Conservation (phyloP, 2,329 filamentous ascomycete genomes). For the Reticulascus tulasneorum region DNA sequence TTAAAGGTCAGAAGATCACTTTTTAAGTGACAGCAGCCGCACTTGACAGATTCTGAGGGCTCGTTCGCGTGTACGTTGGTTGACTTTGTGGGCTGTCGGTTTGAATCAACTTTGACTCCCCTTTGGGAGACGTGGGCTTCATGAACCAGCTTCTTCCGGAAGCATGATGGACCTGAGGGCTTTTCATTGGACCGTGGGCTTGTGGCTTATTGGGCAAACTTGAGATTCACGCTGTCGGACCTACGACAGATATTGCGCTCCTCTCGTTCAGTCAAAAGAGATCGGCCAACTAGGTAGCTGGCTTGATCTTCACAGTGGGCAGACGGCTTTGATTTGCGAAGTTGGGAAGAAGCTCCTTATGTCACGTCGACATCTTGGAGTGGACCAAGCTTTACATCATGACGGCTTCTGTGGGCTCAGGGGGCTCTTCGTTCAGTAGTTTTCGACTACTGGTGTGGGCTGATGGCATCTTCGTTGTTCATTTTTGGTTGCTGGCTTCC, state of each 20-base stretch:
- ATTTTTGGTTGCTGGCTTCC: slow-evolving; percentile 12
- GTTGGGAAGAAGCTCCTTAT: slow-evolving; percentile 28
- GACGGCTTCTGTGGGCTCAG: slow-evolving; percentile 25
- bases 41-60: slow-evolving; percentile 39
- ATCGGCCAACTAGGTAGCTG: slow-evolving; percentile 18
- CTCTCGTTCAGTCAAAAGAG: slow-evolving; percentile 24
- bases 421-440: slow-evolving; percentile 9
- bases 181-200: slow-evolving; percentile 31
- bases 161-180: slow-evolving; percentile 55
- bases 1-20: slow-evolving; percentile 73
- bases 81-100: slow-evolving; percentile 57
- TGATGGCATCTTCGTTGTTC: slow-evolving; percentile 13
- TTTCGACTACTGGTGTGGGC: slow-evolving; percentile 7
- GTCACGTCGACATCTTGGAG: slow-evolving; percentile 20
- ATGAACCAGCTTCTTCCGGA: slow-evolving; percentile 41
- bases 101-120: slow-evolving; percentile 37
- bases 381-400: slow-evolving; percentile 26
- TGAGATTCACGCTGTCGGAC: slow-evolving; percentile 1
- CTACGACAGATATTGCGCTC: slow-evolving; percentile 11
- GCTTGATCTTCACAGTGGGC: slow-evolving; percentile 17
- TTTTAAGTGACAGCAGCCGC: slow-evolving; percentile 45
- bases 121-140: slow-evolving; percentile 46
- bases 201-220: no score
- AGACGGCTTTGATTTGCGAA: slow-evolving; percentile 18
- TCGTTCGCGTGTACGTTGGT: slow-evolving; percentile 41